Conservation (phyloP, 768 basidiomycete genomes). For the Roridomyces roridus region DNA sequence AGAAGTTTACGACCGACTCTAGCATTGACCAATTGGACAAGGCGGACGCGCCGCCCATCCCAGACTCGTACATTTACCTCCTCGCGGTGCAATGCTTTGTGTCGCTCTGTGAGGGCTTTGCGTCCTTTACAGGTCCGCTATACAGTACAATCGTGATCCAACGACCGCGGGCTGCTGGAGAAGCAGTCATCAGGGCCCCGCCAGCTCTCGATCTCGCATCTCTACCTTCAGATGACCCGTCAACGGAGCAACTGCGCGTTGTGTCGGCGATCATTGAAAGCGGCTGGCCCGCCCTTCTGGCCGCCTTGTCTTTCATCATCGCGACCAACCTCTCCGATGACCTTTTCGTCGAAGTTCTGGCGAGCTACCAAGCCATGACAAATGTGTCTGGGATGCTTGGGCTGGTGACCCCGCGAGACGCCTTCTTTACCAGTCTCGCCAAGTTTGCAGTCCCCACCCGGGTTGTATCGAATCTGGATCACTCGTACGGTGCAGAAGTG, state of each 20-base stretch:
- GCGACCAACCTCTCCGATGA: conserved; percentile 91
- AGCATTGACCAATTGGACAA: conserved; percentile 99
- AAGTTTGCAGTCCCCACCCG: conserved; percentile 91
- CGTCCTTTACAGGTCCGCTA: conserved; percentile 74
- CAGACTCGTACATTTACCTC: conserved; percentile 93
- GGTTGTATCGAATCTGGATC: conserved; percentile 85
- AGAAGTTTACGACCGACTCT: conserved; percentile 15
- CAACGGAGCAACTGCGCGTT: conserved; percentile 62
- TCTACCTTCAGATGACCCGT: conserved; percentile 54
- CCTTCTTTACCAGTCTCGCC: conserved; percentile 89
- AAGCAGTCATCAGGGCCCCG: conserved; percentile 72
- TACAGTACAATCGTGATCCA: conserved; percentile 76
- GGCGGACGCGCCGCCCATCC: conserved; percentile 91
- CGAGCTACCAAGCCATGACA: conserved; percentile 83
- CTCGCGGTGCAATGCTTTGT: conserved; percentile 89
- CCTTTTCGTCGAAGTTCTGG: conserved; percentile 86
- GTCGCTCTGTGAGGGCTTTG: conserved; percentile 86
- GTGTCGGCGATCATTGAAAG: conserved; percentile 82
- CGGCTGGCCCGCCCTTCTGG: conserved; percentile 93
- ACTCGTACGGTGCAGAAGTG: conserved; percentile 52
- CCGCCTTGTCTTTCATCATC: conserved; percentile 88
- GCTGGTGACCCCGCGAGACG: conserved; percentile 87
- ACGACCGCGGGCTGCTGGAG: conserved; percentile 64
- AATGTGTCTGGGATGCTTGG: conserved; percentile 91
- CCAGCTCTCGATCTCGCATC: conserved; percentile 69